Evolutionary conservation across 164 flowering plant species (phyloP), one percentile per base, ranked within the genome.

Genomic region (Piper betle): DNA sequence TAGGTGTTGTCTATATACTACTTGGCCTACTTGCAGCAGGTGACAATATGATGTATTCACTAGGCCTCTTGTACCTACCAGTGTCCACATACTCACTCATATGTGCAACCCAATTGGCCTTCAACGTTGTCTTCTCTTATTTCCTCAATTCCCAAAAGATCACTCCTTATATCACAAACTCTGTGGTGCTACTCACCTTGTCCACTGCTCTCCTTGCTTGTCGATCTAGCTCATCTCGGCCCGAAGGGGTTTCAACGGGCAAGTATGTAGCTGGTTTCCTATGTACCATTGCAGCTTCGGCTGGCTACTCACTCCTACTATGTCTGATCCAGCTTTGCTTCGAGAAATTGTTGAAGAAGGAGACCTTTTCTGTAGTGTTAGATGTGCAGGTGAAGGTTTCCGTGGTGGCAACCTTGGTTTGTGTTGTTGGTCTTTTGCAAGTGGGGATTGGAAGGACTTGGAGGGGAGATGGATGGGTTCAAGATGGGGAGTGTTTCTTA

Each of bases 31-130:
- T 77, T 6, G 17, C 69, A 17, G 71, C 72, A 10, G 74, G 68
- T 42, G 68, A 69, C 63, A 74, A 77, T 68, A 48, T 69, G 61
- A 46, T 77, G 72, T 74, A 72, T 40, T 69, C 80, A 6, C 43
- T 62, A 39, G 80, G 78, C 12, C 68, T 74, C 4, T 19, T 67
- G 37, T 77, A 69, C 63, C 70, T 77, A 13, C 69, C 80, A 1
- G 80, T 70, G 38, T 77, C 80, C 19, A 77, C 80, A 3, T 77
- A 71, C 62, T 69, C 80, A 12, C 71, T 76, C 42, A 37, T 76
- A 10, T 73, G 77, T 59, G 73, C 73, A 6, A 63, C 73, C 41
- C 77, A 73, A 56, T 67, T 77, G 66, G 75, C 65, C 19, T 77
- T 71, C 52, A 77, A 71, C 46, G 74, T 68, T 0, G 39, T 71